Percentiles rank a stretch among this genome's conserved stretches.
Evolutionary conservation across 225 moss, liverwort and hornwort genomes (phyloP).

Genomic region (Ulota crispa): DNA sequence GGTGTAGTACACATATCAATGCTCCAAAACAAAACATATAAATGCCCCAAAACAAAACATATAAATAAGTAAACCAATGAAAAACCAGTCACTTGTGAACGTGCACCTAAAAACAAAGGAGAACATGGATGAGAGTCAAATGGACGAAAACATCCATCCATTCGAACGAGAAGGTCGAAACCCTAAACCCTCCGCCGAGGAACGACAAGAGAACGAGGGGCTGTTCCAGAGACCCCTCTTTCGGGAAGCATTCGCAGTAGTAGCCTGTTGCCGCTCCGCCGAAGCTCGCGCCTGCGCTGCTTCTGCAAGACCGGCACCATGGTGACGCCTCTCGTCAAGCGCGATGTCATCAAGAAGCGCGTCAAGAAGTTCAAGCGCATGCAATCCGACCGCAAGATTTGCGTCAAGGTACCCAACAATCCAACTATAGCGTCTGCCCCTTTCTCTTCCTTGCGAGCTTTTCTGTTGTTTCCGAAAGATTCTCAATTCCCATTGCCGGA

Average conservation of each 20-base stretch:
- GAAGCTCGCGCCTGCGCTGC: background rate
- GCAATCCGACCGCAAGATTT: conserved; percentile 83
- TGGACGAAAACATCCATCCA: background rate
- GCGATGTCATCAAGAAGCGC: conserved; percentile 84
- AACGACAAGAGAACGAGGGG: background rate
- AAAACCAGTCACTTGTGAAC: no score
- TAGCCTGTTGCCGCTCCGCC: background rate
- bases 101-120: no score
- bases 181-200: conserved; percentile 16
- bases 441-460: background rate
- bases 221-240: accelerated
- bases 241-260: background rate
- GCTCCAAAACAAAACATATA: no score
- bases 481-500: no score
- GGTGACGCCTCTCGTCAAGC: conserved; percentile 87
- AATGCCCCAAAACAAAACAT: no score
- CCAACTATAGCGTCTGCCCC: background rate
- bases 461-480: background rate
- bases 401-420: conserved; percentile 58
- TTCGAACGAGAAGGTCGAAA: background rate
- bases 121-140: background rate
- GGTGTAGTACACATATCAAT: no score
- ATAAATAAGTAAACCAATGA: no score
- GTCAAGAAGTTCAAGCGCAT: conserved; percentile 95
- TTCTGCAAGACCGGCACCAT: conserved; percentile 21